Conservation (phyloP, 1,284 basidiomycete species). For the Cryptococcus sp. region DNA sequence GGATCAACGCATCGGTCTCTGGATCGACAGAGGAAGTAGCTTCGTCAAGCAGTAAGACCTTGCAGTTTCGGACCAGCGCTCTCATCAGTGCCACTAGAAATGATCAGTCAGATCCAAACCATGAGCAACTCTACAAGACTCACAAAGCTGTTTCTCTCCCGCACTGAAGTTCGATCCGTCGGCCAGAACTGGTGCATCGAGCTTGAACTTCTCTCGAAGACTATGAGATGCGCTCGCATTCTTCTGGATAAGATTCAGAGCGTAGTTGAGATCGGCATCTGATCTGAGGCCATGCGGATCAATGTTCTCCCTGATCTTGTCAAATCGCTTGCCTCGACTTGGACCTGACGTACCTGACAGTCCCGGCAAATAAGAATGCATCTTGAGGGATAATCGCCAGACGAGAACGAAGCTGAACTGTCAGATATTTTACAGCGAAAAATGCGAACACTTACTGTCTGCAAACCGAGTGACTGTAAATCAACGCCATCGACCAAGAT, state of each 20-base stretch:
- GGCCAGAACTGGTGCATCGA: constrained; percentile 50
- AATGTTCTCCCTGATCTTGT: constrained; percentile 37
- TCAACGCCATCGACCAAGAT: constrained; percentile 62
- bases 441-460: constrained; percentile 32
- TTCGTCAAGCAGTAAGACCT: constrained; percentile 60
- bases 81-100: constrained; percentile 47
- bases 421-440: background rate
- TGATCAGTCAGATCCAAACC: background rate
- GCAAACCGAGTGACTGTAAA: constrained; percentile 57
- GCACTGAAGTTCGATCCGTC: constrained; percentile 52
- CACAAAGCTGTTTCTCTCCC: constrained; percentile 47
- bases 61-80: constrained; percentile 65
- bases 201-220: constrained; percentile 51
- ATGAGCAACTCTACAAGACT: constrained; percentile 2
- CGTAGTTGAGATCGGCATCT: constrained; percentile 53
- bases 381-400: constrained; percentile 59
- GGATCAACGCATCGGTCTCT: constrained; percentile 71
- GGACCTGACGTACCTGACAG: constrained; percentile 6
- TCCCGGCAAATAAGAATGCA: constrained; percentile 32
- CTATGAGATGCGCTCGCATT: constrained; percentile 6
- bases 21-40: constrained; percentile 61
- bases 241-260: constrained; percentile 51
- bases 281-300: constrained; percentile 55
- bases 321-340: background rate
- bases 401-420: constrained; percentile 51